Evolutionary conservation across 495 filamentous ascomycete genomes (phyloP).

Genomic region (Usnea hakonensis): DNA sequence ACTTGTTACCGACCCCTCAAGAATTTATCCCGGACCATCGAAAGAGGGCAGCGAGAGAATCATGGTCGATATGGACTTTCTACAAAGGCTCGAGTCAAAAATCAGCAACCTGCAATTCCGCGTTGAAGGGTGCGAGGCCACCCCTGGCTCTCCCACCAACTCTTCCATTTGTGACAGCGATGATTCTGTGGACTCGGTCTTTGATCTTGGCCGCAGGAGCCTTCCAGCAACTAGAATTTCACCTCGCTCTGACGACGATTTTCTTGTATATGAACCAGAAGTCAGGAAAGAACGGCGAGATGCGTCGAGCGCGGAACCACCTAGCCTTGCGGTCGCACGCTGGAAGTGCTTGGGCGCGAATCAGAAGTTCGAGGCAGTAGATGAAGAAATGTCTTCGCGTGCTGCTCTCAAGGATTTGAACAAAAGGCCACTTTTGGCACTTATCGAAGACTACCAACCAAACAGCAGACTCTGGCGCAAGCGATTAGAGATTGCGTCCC

Average conservation of each 20-base stretch:
- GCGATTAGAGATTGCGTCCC: conserved; percentile 17
- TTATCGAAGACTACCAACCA: conserved; percentile 13
- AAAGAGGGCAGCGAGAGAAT: not conserved
- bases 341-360: not conserved
- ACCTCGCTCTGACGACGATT: not conserved
- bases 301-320: not conserved
- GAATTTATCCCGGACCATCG: not conserved
- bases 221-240: not conserved
- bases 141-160: not conserved
- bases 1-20: not conserved
- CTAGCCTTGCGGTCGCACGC: not conserved
- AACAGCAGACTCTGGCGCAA: conserved; percentile 16
- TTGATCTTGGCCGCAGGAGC: not conserved
- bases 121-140: not conserved
- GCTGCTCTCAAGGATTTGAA: not conserved
- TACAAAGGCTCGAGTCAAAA: not conserved
- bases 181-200: not conserved
- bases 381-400: not conserved
- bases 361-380: not conserved
- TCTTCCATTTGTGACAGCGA: not conserved
- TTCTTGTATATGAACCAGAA: not conserved
- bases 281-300: not conserved
- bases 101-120: not conserved
- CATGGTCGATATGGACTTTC: not conserved
- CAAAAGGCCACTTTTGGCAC: conserved; percentile 10